A percentile compares a stretch with the other conserved stretches of the same genome.
Conservation (phyloP, 495 filamentous ascomycete genomes). For the Parathielavia appendiculata region DNA sequence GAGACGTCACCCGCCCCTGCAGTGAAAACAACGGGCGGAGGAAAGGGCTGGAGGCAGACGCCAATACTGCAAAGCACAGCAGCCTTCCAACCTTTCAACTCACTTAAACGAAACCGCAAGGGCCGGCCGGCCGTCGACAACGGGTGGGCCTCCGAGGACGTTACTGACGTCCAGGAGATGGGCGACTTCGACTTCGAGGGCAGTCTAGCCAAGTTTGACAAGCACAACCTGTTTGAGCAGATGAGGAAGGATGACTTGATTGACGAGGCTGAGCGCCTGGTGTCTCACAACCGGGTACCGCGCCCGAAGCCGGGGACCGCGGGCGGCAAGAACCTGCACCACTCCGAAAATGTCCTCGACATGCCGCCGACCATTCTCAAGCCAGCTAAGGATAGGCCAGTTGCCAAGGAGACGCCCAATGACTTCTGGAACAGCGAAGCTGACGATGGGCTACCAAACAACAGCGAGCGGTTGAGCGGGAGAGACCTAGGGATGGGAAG, state of each 20-base stretch:
- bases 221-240: constrained; percentile 79
- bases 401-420: constrained; percentile 37
- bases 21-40: constrained; percentile 35
- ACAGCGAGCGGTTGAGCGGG: constrained; percentile 44
- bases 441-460: constrained; percentile 51
- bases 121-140: constrained; percentile 59
- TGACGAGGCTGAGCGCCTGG: constrained; percentile 81
- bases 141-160: constrained; percentile 95
- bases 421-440: constrained; percentile 66
- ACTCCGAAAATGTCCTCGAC: constrained; percentile 87
- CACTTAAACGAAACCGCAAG: constrained; percentile 48
- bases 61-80: constrained; percentile 63
- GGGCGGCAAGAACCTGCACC: constrained; percentile 84
- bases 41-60: constrained; percentile 78
- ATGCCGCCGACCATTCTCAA: constrained; percentile 34
- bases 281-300: constrained; percentile 76
- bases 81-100: constrained; percentile 52
- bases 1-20: constrained; percentile 22
- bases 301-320: constrained; percentile 68
- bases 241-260: constrained; percentile 81
- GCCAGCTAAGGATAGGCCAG: constrained; percentile 43
- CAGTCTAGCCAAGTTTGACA: constrained; percentile 89
- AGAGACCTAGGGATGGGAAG: constrained; percentile 40
- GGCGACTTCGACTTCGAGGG: constrained; percentile 90
- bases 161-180: constrained; percentile 92